phyloP scores from a whole-genome alignment of 1,284 basidiomycete species.

The Trametes hirsuta region DNA sequence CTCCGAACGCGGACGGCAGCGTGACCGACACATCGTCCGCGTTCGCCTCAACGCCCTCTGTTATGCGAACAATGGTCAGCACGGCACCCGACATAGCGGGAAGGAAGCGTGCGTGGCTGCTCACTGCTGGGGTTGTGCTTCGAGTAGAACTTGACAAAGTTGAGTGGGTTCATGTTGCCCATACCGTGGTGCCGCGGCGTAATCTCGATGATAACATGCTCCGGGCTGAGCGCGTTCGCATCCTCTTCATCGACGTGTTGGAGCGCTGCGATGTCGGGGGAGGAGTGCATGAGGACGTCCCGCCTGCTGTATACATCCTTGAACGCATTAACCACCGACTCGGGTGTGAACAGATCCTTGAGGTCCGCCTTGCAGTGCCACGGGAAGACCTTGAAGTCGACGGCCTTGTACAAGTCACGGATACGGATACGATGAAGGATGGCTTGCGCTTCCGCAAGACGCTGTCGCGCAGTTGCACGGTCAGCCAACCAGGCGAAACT shows the following conservation, averaged over 20 bases:
- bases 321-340: slow-evolving; percentile 56
- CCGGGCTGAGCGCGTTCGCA: slow-evolving; percentile 41
- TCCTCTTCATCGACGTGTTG: slow-evolving; percentile 30
- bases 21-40: slow-evolving; percentile 64
- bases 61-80: not conserved
- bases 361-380: slow-evolving; percentile 39
- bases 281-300: not conserved
- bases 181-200: slow-evolving; percentile 74
- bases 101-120: slow-evolving; percentile 15
- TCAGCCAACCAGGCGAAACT: not conserved
- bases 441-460: slow-evolving; percentile 56
- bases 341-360: slow-evolving; percentile 44
- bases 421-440: slow-evolving; percentile 62
- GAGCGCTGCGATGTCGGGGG: slow-evolving; percentile 27
- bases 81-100: not conserved
- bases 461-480: slow-evolving; percentile 40
- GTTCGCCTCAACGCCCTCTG: slow-evolving; percentile 49
- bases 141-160: slow-evolving; percentile 72
- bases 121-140: slow-evolving; percentile 64
- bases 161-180: slow-evolving; percentile 68
- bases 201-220: slow-evolving; percentile 67
- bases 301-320: slow-evolving; percentile 31
- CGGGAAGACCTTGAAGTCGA: slow-evolving; percentile 68
- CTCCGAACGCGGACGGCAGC: slow-evolving; percentile 64
- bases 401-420: slow-evolving; percentile 69